phyloP scores from a whole-genome alignment of 2,329 filamentous ascomycete species.

The Fusarium tanahbumbuense region DNA sequence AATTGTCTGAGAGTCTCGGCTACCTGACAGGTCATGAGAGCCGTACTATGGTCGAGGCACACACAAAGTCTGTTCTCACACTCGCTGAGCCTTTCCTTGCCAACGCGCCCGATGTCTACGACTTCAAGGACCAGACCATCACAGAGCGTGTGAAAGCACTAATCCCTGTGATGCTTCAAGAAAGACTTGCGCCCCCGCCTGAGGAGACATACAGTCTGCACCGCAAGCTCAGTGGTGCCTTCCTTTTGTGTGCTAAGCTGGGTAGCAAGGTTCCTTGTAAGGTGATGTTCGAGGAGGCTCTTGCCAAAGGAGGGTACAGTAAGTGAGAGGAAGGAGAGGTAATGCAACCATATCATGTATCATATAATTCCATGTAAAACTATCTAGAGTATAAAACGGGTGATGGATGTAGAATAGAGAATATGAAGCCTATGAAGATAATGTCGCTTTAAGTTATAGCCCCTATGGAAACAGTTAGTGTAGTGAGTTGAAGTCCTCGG shows the following conservation, averaged over 20 bases:
- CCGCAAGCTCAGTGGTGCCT: constrained; percentile 93
- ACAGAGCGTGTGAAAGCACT: constrained; percentile 89
- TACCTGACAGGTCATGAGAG: constrained; percentile 95
- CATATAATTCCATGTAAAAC: constrained; percentile 34
- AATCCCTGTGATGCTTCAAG: constrained; percentile 93
- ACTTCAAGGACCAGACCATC: constrained; percentile 95
- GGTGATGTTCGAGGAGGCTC: constrained; percentile 76
- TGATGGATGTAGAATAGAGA: constrained; percentile 24
- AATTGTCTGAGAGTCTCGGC: constrained; percentile 80
- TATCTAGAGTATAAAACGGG: constrained; percentile 28
- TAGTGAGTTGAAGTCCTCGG: not conserved
- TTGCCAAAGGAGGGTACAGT: constrained; percentile 53
- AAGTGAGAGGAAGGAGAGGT: not conserved
- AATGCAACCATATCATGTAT: constrained; percentile 24
- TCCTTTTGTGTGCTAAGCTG: constrained; percentile 87
- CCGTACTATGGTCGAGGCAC: constrained; percentile 86
- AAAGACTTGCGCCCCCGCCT: constrained; percentile 88
- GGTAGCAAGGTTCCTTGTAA: constrained; percentile 86
- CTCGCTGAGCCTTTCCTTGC: constrained; percentile 90
- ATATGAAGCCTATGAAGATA: not conserved
- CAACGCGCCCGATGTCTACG: constrained; percentile 83
- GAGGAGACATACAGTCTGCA: constrained; percentile 98
- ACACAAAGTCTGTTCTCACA: constrained; percentile 87
- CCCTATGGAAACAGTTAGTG: not conserved
- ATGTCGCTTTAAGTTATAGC: not conserved